These are phyloP conservation scores for Ophiostoma sp. DNA, from an alignment of 2,329 filamentous ascomycete species.

Conservation along the genomic window DNA sequence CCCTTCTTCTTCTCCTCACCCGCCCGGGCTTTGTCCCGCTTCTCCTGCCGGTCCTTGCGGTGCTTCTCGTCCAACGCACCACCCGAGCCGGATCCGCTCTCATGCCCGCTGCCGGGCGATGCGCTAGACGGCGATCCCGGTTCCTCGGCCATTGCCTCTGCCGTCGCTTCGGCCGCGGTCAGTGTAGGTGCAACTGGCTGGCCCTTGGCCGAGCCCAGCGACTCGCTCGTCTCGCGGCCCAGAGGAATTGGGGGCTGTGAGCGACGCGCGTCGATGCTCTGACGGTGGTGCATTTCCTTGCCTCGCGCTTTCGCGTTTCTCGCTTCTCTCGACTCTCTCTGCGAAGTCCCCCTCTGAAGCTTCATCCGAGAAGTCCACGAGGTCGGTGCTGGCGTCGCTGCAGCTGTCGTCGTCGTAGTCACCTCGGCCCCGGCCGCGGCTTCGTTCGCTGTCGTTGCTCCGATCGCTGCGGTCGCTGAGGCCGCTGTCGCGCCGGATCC, in stretches of 20 bases:
- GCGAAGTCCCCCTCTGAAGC: conserved; percentile 19
- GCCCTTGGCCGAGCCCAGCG: conserved; percentile 18
- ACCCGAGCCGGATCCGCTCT: neutral
- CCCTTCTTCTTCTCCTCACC: conserved; percentile 23
- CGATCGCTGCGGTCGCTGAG: neutral
- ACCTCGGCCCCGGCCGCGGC: neutral
- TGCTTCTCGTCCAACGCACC: conserved; percentile 24
- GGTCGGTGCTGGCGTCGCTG: conserved; percentile 7
- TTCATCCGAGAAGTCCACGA: conserved; percentile 16
- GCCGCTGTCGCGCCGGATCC: neutral
- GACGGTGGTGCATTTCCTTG: neutral
- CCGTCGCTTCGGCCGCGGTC: conserved; percentile 16
- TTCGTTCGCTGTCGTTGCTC: conserved; percentile 5
- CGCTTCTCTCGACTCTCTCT: conserved; percentile 9
- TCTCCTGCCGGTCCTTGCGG: conserved; percentile 26
- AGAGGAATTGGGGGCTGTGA: conserved; percentile 7
- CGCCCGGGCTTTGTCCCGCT: conserved; percentile 24
- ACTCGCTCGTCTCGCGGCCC: conserved; percentile 20
- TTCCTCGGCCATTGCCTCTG: neutral
- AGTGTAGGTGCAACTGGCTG: conserved; percentile 13
- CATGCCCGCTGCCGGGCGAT: neutral
- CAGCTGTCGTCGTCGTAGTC: conserved; percentile 9
- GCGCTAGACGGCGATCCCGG: conserved; percentile 12
- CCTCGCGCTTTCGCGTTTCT: neutral
- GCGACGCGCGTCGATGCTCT: conserved; percentile 13